Evolutionary conservation across 2,329 filamentous ascomycete genomes (phyloP).

Genomic region (Hortaea werneckii): DNA sequence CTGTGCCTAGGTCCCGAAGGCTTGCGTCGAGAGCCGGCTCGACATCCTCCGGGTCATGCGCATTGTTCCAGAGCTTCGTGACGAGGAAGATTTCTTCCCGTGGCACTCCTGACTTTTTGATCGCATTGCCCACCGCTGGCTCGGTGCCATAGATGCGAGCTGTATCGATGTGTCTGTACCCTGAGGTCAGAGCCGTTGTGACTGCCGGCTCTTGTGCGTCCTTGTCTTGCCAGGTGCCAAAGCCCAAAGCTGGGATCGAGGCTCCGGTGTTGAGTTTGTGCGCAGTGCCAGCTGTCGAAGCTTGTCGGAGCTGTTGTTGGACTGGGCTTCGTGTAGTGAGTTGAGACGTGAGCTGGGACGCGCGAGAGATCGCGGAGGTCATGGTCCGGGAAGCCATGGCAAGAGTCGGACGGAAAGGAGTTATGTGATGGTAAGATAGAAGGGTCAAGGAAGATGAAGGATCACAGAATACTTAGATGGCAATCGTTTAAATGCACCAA

Average conservation of each 20-base stretch:
- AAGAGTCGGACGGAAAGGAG: too few species aligned
- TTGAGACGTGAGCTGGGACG: slow-evolving; percentile 15
- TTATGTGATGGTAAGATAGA: too few species aligned
- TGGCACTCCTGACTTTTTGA: slow-evolving; percentile 54
- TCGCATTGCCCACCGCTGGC: slow-evolving; percentile 53
- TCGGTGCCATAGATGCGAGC: slow-evolving; percentile 44
- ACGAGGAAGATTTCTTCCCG: slow-evolving; percentile 56
- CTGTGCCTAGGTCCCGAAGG: slow-evolving; percentile 51
- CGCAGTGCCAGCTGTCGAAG: slow-evolving; percentile 19
- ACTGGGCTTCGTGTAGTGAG: slow-evolving; percentile 15
- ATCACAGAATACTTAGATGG: too few species aligned
- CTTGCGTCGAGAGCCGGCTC: slow-evolving; percentile 48
- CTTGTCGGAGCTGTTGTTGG: slow-evolving; percentile 17
- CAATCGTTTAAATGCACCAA: too few species aligned
- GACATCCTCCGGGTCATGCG: slow-evolving; percentile 52
- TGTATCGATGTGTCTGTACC: slow-evolving; percentile 45
- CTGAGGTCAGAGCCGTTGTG: slow-evolving; percentile 34
- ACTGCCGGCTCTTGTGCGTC: slow-evolving; percentile 38
- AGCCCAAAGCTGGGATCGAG: slow-evolving; percentile 33
- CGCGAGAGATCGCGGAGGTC: slow-evolving; percentile 11
- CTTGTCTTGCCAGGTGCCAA: slow-evolving; percentile 40
- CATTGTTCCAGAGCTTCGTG: slow-evolving; percentile 50
- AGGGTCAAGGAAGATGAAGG: too few species aligned
- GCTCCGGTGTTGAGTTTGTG: slow-evolving; percentile 29
- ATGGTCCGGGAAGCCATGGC: slow-evolving; percentile 8